Evolutionary conservation across 2,329 filamentous ascomycete genomes (phyloP).

Genomic region (Colletotrichum sublineola): DNA sequence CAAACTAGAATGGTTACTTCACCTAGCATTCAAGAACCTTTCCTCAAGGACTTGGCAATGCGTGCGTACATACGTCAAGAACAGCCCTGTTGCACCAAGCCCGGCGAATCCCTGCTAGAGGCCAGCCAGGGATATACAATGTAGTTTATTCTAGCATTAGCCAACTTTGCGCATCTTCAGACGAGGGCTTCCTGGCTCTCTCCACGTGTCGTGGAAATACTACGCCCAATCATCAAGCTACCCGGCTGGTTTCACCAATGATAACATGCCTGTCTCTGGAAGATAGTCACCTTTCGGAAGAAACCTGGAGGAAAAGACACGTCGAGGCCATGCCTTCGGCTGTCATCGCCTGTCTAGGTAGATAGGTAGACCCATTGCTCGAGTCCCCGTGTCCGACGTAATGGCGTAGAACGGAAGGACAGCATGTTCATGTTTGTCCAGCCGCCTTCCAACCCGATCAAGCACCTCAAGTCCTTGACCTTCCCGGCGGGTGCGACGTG

Average conservation of each 20-base stretch:
- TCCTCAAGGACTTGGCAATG: not conserved
- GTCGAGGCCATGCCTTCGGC: not conserved
- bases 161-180: not conserved
- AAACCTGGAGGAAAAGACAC: not conserved
- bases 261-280: not conserved
- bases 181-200: not conserved
- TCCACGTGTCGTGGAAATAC: not conserved
- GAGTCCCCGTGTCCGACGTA: not conserved
- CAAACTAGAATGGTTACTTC: not conserved
- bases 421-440: too few relatives aligned
- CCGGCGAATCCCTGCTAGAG: not conserved
- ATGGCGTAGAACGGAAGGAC: not conserved
- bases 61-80: too few relatives aligned
- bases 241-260: not conserved
- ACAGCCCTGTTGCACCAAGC: not conserved
- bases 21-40: not conserved
- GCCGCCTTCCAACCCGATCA: not conserved
- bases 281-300: not conserved
- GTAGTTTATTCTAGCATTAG: not conserved
- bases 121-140: not conserved
- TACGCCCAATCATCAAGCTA: not conserved
- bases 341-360: not conserved
- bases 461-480: not conserved
- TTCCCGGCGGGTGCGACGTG: constrained; percentile 7
- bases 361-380: not conserved